Base-by-base conservation (phyloP, 106 monocot genomes). In the Dendrobium officinale region DNA sequence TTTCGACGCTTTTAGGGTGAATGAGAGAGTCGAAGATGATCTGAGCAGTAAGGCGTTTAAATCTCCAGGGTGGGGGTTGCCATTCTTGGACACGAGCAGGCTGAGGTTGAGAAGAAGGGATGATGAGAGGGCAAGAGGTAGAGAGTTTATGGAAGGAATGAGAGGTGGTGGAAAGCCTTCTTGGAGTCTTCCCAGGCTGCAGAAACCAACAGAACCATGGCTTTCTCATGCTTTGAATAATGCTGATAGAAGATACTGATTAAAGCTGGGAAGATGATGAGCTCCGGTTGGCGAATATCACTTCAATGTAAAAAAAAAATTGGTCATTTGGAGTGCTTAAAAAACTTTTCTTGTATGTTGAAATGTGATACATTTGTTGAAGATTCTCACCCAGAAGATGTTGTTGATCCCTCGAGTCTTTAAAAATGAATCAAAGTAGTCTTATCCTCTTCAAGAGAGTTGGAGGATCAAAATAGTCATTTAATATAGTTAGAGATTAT, bases 171-270 rank as follows among this genome's bases (percentile, higher is more conserved):
- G 75, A 47, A 77, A 82, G 54, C 1, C 75, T n/a, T 72, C 15
- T 4, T 79, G 78, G 64, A 81, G 47, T 27, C 58, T 89, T 73
- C 87, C 92, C 17, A 76, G 44, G 79, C 78, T 87, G n/a, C 75
- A 82, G 59, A 26, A 81, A 37, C 89, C 87, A 7, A 55, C 80
- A 27, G 87, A 92, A 0, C 80, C 92, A 8, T 92, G 87, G 92
- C 80, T 89, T 80, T 73, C 78, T 18, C 73, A 83, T 80, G 87
- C 84, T 58, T 40, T 87, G 29, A 78, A 59, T 56, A 79, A 81
- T 61, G 54, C 37, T 19, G 83, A 82, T n/a, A 79, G 55, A 67
- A 70, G 83, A 80, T 64, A 61, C 55, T 82, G 73, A 78, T 13
- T 3, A 51, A 11, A 13, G 16, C 51, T 51, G 10, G 1, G 51